A percentile compares a stretch with the other conserved stretches of the same genome.
Evolutionary conservation across 1,284 basidiomycete genomes (phyloP).

Genomic region (Trichosporon coremiiforme): DNA sequence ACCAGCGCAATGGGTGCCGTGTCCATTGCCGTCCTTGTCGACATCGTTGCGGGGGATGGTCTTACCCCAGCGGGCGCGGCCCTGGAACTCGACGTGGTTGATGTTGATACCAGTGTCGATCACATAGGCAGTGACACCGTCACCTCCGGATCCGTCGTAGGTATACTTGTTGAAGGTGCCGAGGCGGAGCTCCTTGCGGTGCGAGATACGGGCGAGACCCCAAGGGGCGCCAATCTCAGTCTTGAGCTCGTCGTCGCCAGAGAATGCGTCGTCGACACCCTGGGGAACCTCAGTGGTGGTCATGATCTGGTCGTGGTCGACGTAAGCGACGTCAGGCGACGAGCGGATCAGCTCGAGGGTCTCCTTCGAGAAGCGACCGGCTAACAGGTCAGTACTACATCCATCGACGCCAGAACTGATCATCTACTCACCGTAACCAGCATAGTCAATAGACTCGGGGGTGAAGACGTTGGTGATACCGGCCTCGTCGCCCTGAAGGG

Average conservation of each 20-base stretch:
- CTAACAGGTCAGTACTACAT: constrained; percentile 39
- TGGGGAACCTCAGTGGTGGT: constrained; percentile 64
- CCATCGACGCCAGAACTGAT: not conserved
- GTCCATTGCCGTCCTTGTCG: constrained; percentile 70
- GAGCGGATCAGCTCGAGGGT: constrained; percentile 78
- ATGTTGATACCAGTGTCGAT: constrained; percentile 72
- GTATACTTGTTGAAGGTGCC: constrained; percentile 85
- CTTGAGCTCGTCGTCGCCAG: constrained; percentile 43
- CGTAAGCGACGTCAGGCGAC: constrained; percentile 87
- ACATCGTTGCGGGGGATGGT: constrained; percentile 76
- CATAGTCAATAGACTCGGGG: constrained; percentile 43
- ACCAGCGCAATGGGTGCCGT: constrained; percentile 79
- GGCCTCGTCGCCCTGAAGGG: constrained; percentile 40
- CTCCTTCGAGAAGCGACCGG: constrained; percentile 76
- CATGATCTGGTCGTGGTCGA: constrained; percentile 91
- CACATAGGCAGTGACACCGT: constrained; percentile 83
- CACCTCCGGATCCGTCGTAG: constrained; percentile 73
- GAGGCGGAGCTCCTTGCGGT: constrained; percentile 75
- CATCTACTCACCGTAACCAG: constrained; percentile 51
- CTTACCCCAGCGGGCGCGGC: constrained; percentile 79
- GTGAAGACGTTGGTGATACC: constrained; percentile 54
- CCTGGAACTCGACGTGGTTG: constrained; percentile 82
- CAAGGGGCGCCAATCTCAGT: constrained; percentile 82
- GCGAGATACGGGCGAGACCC: constrained; percentile 95
- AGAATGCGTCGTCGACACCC: constrained; percentile 46